Conservation (phyloP, 2,329 filamentous ascomycete genomes). For the Cladophialophora exuberans region DNA sequence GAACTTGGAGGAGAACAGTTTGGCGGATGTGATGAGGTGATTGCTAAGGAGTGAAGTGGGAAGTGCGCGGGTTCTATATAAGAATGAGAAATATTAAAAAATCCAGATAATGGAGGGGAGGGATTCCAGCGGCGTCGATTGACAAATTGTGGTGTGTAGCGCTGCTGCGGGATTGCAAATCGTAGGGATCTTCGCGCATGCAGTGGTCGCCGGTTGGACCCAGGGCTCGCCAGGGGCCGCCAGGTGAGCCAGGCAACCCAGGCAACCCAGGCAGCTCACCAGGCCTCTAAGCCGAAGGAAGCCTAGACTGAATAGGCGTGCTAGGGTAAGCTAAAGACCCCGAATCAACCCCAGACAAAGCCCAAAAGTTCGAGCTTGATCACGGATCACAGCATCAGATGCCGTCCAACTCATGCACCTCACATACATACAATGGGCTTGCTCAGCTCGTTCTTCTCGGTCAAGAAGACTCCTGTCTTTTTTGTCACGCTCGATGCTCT, state of each 20-base stretch:
- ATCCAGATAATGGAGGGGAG: not conserved
- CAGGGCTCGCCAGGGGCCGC: not conserved
- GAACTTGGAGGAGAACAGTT: slow-evolving; percentile 82
- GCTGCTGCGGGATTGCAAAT: slow-evolving; percentile 12
- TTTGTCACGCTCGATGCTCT: slow-evolving; percentile 52
- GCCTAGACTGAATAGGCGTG: too few species aligned
- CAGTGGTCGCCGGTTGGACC: too few species aligned
- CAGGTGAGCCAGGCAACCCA: not conserved
- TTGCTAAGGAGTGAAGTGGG: not conserved
- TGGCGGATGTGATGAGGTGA: slow-evolving; percentile 61
- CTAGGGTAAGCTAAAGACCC: not conserved
- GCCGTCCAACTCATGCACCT: not conserved
- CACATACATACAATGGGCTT: slow-evolving; percentile 4
- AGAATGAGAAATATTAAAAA: not conserved
- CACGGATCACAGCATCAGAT: slow-evolving; percentile 12
- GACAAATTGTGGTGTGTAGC: slow-evolving; percentile 4
- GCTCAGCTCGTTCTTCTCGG: slow-evolving; percentile 9
- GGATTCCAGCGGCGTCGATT: slow-evolving; percentile 16
- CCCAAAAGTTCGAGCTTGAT: not conserved
- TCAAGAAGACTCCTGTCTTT: slow-evolving; percentile 29
- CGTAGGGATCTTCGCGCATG: too few species aligned
- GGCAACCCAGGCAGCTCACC: too few species aligned
- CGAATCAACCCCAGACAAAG: not conserved
- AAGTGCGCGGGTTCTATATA: not conserved
- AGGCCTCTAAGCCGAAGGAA: too few species aligned